A percentile compares a stretch with the other conserved stretches of the same genome.
Evolutionary conservation across 1,139 yeast species (phyloP).

Genomic region (Taphrina confusa): DNA sequence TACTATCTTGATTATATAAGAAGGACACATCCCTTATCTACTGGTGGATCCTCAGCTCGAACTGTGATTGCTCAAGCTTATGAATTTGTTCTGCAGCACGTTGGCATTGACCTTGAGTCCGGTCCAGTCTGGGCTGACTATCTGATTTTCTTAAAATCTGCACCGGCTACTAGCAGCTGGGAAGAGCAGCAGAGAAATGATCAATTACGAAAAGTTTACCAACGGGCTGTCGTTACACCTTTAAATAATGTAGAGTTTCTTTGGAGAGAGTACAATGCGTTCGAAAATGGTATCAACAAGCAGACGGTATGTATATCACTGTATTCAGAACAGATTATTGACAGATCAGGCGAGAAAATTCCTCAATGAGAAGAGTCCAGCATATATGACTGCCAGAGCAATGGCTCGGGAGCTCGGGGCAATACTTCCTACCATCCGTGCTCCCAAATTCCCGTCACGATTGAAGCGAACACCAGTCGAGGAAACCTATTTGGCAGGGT

Average conservation of each 20-base stretch:
- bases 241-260: conserved; percentile 69
- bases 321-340: conserved; percentile 43
- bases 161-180: conserved; percentile 75
- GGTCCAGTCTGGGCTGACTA: conserved; percentile 81
- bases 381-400: conserved; percentile 87
- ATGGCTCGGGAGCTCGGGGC: conserved; percentile 70
- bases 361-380: conserved; percentile 77
- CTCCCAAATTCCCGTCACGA: conserved; percentile 49
- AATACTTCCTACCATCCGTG: conserved; percentile 54
- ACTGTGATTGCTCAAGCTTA: conserved; percentile 76
- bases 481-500: conserved; percentile 53
- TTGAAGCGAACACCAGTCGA: conserved; percentile 47
- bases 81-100: conserved; percentile 75
- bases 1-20: conserved; percentile 77
- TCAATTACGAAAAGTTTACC: conserved; percentile 70
- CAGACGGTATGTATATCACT: conserved; percentile 50
- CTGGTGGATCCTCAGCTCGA: conserved; percentile 84
- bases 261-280: conserved; percentile 79
- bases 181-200: conserved; percentile 84
- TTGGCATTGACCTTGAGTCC: conserved; percentile 74
- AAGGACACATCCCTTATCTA: conserved; percentile 67
- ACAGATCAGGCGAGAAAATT: conserved; percentile 60
- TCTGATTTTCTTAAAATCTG: conserved; percentile 70
- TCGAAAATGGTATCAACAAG: conserved; percentile 77
- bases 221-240: conserved; percentile 70